Base-by-base conservation (phyloP, 108 stramenopile genomes). In the Conticribra weissflogii region DNA sequence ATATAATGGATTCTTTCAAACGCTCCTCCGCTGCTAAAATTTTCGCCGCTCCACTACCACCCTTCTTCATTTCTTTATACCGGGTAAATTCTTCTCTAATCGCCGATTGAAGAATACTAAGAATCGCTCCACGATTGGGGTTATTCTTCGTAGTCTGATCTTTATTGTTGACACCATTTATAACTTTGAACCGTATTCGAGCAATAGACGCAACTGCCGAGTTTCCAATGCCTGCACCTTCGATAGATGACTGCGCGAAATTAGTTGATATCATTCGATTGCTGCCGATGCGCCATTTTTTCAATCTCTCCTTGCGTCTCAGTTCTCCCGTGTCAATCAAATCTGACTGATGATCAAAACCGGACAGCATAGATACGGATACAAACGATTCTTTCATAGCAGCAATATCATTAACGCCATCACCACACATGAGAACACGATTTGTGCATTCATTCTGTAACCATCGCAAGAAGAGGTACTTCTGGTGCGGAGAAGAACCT, bases 381-480 rank as follows among this genome's bases (percentile, higher is more conserved):
- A 87, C 87, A 80, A 87, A 79, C n/a, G 92, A 92, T 44, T 82
- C 78, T 71, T 88, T 87, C 76, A 97, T 92, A 2, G 94, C 95
- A n/a, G 88, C 86, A 17, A 95, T 92, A 68, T 96, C 95, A 71
- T 95, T 95, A 34, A 88, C 91, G 5, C 94, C 94, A 49, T 95
- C 93, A 81, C 86, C 87, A 59, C 82, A 83, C 85, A 88, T 86
- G 47, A 88, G 50, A 0, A 88, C 85, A 24, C 45, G 61, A 51
- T 76, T 80, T 5, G 54, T 69, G 41, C 81, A 72, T 22, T 61
- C n/a, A 0, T 71, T 28, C 44, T 70, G 66, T 46, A 86, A 53
- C 27, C 55, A 63, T 16, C 45, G 48, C 1, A 86, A 61, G 21
- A 86, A 81, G 9, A 51, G 16, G 23, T 79, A 52, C 54, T 88